These are phyloP conservation scores for Clavaria fumosa DNA, from an alignment of 768 basidiomycete genomes.

Conservation along the genomic window DNA sequence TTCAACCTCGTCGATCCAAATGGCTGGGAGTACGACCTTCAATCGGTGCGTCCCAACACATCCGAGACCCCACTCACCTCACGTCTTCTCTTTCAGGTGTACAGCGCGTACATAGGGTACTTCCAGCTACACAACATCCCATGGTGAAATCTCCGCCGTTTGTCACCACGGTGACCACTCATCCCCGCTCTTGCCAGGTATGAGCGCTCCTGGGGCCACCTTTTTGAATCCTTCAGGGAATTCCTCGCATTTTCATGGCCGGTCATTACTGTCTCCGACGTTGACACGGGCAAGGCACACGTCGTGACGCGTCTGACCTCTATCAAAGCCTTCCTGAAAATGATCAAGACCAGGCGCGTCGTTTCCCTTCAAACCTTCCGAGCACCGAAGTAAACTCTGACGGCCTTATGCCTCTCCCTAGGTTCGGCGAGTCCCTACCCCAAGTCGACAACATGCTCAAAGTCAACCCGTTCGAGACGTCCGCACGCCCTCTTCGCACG, in stretches of 20 bases:
- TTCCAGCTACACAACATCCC: slow-evolving; percentile 57
- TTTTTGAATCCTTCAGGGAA: slow-evolving; percentile 65
- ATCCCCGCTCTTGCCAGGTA: slow-evolving; percentile 32
- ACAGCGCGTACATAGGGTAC: slow-evolving; percentile 66
- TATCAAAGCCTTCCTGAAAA: slow-evolving; percentile 62
- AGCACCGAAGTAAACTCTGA: too few species aligned
- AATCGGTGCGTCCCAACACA: slow-evolving; percentile 36
- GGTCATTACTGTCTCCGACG: slow-evolving; percentile 60
- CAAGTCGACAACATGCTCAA: slow-evolving; percentile 57
- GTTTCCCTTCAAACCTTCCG: neutral
- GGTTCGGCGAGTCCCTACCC: slow-evolving; percentile 65
- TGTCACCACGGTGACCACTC: neutral
- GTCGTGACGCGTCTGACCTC: slow-evolving; percentile 65
- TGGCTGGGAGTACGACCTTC: slow-evolving; percentile 71
- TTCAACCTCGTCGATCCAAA: slow-evolving; percentile 59
- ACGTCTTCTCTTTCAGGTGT: slow-evolving; percentile 27
- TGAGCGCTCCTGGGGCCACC: slow-evolving; percentile 64
- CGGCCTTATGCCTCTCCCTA: slow-evolving; percentile 18
- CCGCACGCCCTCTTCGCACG: slow-evolving; percentile 52
- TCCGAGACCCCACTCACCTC: neutral
- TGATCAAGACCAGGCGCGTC: slow-evolving; percentile 64
- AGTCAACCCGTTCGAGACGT: slow-evolving; percentile 53
- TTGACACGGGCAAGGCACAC: slow-evolving; percentile 55
- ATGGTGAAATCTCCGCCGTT: slow-evolving; percentile 28
- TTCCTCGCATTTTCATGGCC: slow-evolving; percentile 80